Evolutionary conservation across 2,329 filamentous ascomycete genomes (phyloP), one percentile per base, ranked within the genome.

Genomic region (Exophiala dermatitidis): DNA sequence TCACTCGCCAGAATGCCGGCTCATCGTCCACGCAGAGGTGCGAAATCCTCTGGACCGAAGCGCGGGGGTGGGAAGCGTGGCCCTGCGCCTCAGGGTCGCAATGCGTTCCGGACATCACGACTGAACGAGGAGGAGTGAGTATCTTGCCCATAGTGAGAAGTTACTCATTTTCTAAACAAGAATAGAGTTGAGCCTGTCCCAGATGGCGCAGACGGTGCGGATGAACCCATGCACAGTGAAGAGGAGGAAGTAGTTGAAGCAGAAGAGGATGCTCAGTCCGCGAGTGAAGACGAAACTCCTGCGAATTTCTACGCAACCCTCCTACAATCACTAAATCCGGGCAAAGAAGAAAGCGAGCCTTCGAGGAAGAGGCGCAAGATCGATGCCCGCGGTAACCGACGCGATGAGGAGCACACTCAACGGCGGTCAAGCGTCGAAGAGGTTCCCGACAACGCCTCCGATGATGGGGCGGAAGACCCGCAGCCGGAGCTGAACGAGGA

Each of bases 321-420:
- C 10, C 68, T 85, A 10, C 75, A 80, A 57, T 72, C 81, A 1
- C 72, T 84, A 26, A 72, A 75, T 52, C 63, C 73, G 48, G 62
- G 66, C 10, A 65, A 67, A 10, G 67, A 70, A 8, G 60, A 68
- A 2, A 69, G 69, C 19, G 73, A 72, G 33, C 77, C 75, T 4
- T 71, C 70, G 46, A 71, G 70, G 19, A 83, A 75, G 59, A 76
- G 74, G 62, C 71, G 78, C 62, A 84, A 79, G 66, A 62, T 80
- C 9, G 69, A 72, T 2, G 64, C 67, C 9, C 51, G 50, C 7
- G 69, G 72, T 8, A 10, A 19, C 19, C 19, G 19, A 19, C 19
- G 19, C 19, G 19, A 19, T 19, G 19, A 19, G 19, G 19, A 19
- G 19, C 19, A 19, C 19, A 26, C 26, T 37, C 7, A 29, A 32